Base-by-base conservation (phyloP, 805 yeast genomes). In the Lipomyces spencermartinsiae region DNA sequence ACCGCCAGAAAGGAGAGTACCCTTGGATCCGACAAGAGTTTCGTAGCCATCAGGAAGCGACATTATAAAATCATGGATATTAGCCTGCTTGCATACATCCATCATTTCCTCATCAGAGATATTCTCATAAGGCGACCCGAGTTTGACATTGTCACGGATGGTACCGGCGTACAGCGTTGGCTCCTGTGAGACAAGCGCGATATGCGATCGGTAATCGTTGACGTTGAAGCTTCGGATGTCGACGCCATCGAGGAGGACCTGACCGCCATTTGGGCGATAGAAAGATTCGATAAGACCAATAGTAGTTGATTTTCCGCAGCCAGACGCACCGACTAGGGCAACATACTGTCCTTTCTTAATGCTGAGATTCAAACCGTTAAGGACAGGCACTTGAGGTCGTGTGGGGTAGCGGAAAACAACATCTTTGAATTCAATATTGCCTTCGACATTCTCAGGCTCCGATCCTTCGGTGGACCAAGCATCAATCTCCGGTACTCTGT, bases 241-340 rank as follows among this genome's bases (percentile, higher is more conserved):
- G 60, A 76, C 76, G 1, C 88, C 89, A 34, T 88, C 89, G 58
- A 87, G 80, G 35, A 78, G 67, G 12, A 87, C 85, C 61, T 79
- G 74, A 9, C 90, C 90, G 12, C 77, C 64, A 66, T 81, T 78
- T 6, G 85, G 80, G 65, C 85, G 83, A 75, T 87, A 87, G 62
- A 86, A 84, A 25, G 88, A 78, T 68, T 87, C 79, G 46, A 88
- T 77, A 33, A 87, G 77, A 72, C 87, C 89, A 3, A 87, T 81
- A 9, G 88, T 82, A 0, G 76, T 74, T 56, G 74, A 70, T 58
- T 5, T 82, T 76, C 57, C 92, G 34, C 77, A 74, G 7, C 97
- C 31, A 91, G 88, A 3, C 93, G 96, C 89, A 1, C 97, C 97
- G 19, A 92, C 97, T 72, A 92, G 85, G 10, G 97, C 97, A 51